phyloP scores from a whole-genome alignment of 805 yeast species.

The Nakazawaea ambrosiae region DNA sequence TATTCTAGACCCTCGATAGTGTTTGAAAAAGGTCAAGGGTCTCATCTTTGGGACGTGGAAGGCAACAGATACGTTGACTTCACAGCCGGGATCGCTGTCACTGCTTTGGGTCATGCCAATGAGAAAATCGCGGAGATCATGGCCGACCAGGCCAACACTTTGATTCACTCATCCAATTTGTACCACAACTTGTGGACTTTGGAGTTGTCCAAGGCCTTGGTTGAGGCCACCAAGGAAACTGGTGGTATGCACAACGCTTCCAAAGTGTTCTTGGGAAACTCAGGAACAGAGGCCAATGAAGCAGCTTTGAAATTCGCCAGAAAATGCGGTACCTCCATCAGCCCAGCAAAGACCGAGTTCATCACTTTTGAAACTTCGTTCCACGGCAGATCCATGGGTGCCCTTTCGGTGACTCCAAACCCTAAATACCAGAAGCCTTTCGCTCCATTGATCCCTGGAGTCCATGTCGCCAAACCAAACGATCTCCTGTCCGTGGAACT shows the following conservation, averaged over 20 bases:
- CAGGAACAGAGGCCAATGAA: slow-evolving; percentile 55
- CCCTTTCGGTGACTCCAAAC: slow-evolving; percentile 87
- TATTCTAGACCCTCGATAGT: slow-evolving; percentile 75
- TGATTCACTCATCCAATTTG: slow-evolving; percentile 82
- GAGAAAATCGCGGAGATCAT: slow-evolving; percentile 66
- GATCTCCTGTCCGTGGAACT: slow-evolving; percentile 53
- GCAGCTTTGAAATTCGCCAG: slow-evolving; percentile 63
- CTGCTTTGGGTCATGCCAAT: slow-evolving; percentile 86
- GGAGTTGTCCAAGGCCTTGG: slow-evolving; percentile 63
- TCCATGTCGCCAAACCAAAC: slow-evolving; percentile 56
- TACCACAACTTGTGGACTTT: slow-evolving; percentile 83
- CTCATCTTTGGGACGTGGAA: slow-evolving; percentile 75
- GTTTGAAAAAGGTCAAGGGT: slow-evolving; percentile 74
- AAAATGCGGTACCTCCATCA: slow-evolving; percentile 60
- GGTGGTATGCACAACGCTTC: slow-evolving; percentile 83
- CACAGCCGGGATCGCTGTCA: slow-evolving; percentile 95
- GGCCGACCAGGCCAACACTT: slow-evolving; percentile 59
- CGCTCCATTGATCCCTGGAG: slow-evolving; percentile 87
- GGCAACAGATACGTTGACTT: slow-evolving; percentile 79
- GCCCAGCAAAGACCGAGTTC: slow-evolving; percentile 59
- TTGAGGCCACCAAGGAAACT: slow-evolving; percentile 55
- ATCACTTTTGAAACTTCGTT: slow-evolving; percentile 86
- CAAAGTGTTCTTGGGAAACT: slow-evolving; percentile 57
- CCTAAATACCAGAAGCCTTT: slow-evolving; percentile 91
- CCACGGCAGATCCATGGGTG: slow-evolving; percentile 95